Evolutionary conservation across 2,329 filamentous ascomycete species (phyloP).

Genomic region (Claviceps humidiphila): DNA sequence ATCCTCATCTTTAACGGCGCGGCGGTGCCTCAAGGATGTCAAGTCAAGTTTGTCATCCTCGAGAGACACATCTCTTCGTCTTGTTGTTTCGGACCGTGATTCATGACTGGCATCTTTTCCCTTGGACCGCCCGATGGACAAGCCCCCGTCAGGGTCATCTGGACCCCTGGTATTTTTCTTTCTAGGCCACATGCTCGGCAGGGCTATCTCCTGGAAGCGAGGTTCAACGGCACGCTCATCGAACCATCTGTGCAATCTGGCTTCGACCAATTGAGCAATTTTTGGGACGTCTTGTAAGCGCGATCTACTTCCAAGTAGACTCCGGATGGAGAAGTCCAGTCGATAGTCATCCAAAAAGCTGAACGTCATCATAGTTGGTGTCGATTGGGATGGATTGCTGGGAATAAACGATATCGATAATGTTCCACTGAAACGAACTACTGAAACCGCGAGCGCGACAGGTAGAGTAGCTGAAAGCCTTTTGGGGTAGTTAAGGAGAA

Average conservation of each 20-base stretch:
- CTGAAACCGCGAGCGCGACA: conserved; percentile 79
- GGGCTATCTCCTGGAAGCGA: conserved; percentile 72
- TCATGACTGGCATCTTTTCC: conserved; percentile 40
- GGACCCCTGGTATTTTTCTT: conserved; percentile 73
- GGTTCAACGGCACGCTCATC: conserved; percentile 78
- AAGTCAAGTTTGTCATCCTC: conserved; percentile 28
- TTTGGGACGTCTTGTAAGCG: conserved; percentile 77
- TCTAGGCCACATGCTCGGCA: conserved; percentile 71
- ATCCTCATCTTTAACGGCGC: conserved; percentile 23
- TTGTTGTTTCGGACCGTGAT: conserved; percentile 32
- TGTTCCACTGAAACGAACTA: conserved; percentile 90
- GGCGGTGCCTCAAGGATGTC: conserved; percentile 25
- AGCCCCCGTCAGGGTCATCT: conserved; percentile 40
- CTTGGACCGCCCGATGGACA: conserved; percentile 37
- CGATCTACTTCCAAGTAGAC: conserved; percentile 65
- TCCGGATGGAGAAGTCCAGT: conserved; percentile 69
- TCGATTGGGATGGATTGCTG: conserved; percentile 51
- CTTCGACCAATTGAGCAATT: conserved; percentile 73
- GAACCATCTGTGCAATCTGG: conserved; percentile 72
- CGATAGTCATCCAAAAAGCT: conserved; percentile 85
- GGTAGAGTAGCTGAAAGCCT: conserved; percentile 79
- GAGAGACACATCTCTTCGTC: conserved; percentile 29
- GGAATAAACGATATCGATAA: conserved; percentile 89
- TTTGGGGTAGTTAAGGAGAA: conserved; percentile 90
- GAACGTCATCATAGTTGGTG: conserved; percentile 82